Conservation (phyloP, 148 eudicot species). For the Chenopodium quinoa region DNA sequence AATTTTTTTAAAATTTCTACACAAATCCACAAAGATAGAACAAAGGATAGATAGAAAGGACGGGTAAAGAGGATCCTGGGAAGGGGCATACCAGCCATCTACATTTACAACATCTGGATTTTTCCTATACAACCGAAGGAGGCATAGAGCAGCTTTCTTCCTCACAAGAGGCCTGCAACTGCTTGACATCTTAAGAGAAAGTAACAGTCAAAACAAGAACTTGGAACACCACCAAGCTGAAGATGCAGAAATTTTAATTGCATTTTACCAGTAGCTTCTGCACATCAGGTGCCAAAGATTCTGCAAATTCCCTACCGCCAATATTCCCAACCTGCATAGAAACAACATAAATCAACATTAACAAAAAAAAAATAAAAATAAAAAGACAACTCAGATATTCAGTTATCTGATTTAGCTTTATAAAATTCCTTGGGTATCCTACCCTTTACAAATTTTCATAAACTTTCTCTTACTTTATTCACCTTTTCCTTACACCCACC, state of each 20-base stretch:
- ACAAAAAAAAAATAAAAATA: background rate
- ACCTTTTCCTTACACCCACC: no score
- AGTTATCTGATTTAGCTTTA: background rate
- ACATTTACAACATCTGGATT: conserved; percentile 92
- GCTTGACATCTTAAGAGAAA: conserved; percentile 71
- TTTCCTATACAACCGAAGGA: conserved; percentile 85
- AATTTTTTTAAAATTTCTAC: background rate
- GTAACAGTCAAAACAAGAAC: conserved; percentile 26
- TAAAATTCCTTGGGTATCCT: background rate
- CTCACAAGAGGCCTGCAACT: conserved; percentile 97
- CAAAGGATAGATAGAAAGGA: background rate
- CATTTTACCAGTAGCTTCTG: conserved; percentile 86
- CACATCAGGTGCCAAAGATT: conserved; percentile 96
- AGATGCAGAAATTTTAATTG: conserved; percentile 1
- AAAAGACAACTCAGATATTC: background rate
- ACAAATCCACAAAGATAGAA: background rate
- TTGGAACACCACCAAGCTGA: conserved; percentile 1
- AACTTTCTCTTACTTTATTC: no score
- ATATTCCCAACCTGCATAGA: conserved; percentile 83
- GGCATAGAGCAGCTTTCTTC: conserved; percentile 97
- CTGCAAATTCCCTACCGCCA: conserved; percentile 97
- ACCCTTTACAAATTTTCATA: background rate
- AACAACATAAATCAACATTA: conserved; percentile 15
- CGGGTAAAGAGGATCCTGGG: background rate
- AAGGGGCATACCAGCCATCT: conserved; percentile 83